phyloP scores from a whole-genome alignment of 805 yeast species.

The Starmera pachycereana region DNA sequence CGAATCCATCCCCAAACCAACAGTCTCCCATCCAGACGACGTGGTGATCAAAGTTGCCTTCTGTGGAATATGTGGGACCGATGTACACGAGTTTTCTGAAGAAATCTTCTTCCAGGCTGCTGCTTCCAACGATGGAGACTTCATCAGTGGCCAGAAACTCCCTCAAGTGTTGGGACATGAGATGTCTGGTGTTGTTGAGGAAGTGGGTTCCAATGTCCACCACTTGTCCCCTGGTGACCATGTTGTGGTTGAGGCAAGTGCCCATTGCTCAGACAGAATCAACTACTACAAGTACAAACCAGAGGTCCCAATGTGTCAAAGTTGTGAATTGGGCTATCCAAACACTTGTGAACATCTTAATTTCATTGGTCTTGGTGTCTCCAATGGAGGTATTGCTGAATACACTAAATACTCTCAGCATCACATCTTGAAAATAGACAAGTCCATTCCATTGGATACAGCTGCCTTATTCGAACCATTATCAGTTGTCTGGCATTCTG shows the following conservation, averaged over 20 bases:
- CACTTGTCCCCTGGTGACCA: constrained; percentile 40
- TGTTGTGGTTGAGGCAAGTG: constrained; percentile 41
- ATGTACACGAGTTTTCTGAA: constrained; percentile 47
- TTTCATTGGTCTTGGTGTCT: constrained; percentile 40
- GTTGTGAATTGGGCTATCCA: constrained; percentile 32
- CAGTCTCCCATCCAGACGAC: constrained; percentile 22
- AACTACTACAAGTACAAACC: constrained; percentile 16
- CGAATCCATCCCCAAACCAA: constrained; percentile 18
- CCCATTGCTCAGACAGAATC: constrained; percentile 29
- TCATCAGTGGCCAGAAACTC: constrained; percentile 19
- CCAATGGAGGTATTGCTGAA: constrained; percentile 38
- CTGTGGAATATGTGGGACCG: constrained; percentile 52
- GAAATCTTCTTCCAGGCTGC: constrained; percentile 41
- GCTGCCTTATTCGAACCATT: constrained; percentile 51
- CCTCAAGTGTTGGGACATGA: constrained; percentile 48
- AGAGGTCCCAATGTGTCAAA: constrained; percentile 24
- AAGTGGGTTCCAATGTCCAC: constrained; percentile 33
- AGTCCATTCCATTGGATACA: constrained; percentile 35
- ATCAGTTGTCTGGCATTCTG: constrained; percentile 52
- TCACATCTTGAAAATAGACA: constrained; percentile 30
- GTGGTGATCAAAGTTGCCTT: constrained; percentile 27
- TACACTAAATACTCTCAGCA: constrained; percentile 28
- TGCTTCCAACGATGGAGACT: constrained; percentile 11
- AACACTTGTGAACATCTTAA: constrained; percentile 35
- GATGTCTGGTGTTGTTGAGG: constrained; percentile 44